Base-by-base conservation (phyloP, 1,284 basidiomycete species). In the Boletus mariae region DNA sequence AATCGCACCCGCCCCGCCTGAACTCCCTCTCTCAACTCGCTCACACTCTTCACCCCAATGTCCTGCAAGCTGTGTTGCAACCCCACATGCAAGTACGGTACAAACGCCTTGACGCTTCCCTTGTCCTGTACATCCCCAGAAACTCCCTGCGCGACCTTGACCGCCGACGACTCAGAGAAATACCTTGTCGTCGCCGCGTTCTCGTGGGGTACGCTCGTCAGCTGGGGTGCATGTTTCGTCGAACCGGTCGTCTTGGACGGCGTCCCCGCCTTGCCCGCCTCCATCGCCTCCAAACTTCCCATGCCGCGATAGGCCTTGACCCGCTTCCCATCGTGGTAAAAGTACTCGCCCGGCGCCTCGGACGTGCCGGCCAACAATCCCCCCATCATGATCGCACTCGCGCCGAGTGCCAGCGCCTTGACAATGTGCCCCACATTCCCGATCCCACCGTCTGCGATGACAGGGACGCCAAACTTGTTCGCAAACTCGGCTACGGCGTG, bases 261-360 rank as follows among this genome's bases (percentile, higher is more conserved):
- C 0, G 54, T 64, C 2, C 62, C 62, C 10, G 38, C 7, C 15
- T 85, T 87, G 50, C 89, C 87, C 67, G 93, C 86, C 65, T 94
- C 92, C 94, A 98, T 98, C 11, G 94, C 94, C 75, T 97, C 94
- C 63, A 97, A 79, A 63, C 89, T 92, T 40, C 96, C 96, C 96
- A 99, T 99, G 11, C 97, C 96, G 57, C 97, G 89, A 77, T 99
- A 99, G 38, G 95, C 85, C 80, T 99, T 99, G 69, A 99, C 92
- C 45, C 97, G 87, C 80, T 98, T 96, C 62, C 96, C 96, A 64
- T 98, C 95, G 70, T 98, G 94, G 74, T 96, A 98, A 73, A 96
- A 98, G 79, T 98, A 99, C 74, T 98, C 95, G 62, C 97, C 97
- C 0, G 97, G 96, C 1, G 94, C 94, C 73, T 99, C 96, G 58